Base-by-base conservation (phyloP, 2,329 filamentous ascomycete genomes). In the Scedosporium apiospermum region DNA sequence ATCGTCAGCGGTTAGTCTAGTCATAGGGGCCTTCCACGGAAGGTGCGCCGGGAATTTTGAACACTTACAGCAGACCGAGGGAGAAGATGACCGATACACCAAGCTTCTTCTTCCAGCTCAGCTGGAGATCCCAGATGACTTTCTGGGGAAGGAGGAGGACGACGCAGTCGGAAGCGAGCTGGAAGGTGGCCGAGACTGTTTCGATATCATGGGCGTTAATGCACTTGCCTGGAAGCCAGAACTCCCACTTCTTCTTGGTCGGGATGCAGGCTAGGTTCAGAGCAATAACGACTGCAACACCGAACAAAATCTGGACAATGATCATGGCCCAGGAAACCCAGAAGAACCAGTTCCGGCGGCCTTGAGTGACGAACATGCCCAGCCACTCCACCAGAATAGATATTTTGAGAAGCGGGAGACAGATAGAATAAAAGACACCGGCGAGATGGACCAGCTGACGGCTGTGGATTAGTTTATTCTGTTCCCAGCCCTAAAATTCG, bases 81-180 rank as follows among this genome's bases (percentile, higher is more conserved):
- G 69, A 66, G 60, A 73, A 73, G 46, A 73, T 67, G n/a, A 71
- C 34, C 0, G 68, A 71, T 12, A 72, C 66, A 30, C 68, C 69
- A 2, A 73, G 21, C 62, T 69, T 72, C 63, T 67, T 68, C 58
- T 60, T 66, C 30, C 64, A 59, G 9, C 65, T 65, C 67, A 72
- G 71, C 3, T 72, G 65, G 41, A 73, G 59, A 3, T 51, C 61
- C 69, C 69, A 71, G 58, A 73, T 71, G 16, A 68, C 62, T 53
- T 61, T 58, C 30, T 72, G 70, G 2, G 71, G 71, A 21, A 73
- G 64, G 4, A 68, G n/a, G 44, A 73, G 58, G 38, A 72, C 70
- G 53, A 66, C 18, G 10, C 69, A n/a, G 55, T 73, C 71, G 6
- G 67, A 67, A 5, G 62, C 42, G 1, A 72, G 58, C 55, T 72